Percentiles rank a stretch among this genome's conserved stretches.
Evolutionary conservation across 768 basidiomycete genomes (phyloP).

Genomic region (Pisolithus marmoratus): DNA sequence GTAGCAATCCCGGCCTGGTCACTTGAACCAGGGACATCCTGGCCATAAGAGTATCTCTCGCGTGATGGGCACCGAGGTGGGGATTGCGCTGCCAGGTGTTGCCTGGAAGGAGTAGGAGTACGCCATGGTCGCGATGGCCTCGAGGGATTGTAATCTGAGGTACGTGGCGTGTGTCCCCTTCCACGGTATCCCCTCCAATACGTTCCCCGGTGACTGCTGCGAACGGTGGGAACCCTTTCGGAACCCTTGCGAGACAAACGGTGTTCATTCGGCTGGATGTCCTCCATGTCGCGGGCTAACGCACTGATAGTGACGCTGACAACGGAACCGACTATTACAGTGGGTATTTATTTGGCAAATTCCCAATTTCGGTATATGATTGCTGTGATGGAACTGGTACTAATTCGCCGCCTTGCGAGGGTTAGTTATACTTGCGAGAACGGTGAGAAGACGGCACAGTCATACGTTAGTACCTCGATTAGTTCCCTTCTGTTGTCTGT

Average conservation of each 20-base stretch:
- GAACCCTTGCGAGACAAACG: conserved; percentile 31
- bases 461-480: conserved; percentile 22
- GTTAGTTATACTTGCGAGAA: too few species aligned
- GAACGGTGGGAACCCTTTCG: conserved; percentile 23
- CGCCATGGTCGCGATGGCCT: background rate
- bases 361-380: conserved; percentile 2
- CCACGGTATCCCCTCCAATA: conserved; percentile 2
- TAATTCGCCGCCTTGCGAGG: conserved; percentile 23
- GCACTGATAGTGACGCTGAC: background rate
- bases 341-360: conserved; percentile 18
- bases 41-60: background rate
- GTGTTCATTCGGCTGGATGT: conserved; percentile 35
- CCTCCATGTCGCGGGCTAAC: conserved; percentile 23
- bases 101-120: background rate
- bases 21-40: background rate
- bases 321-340: background rate
- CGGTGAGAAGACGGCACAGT: conserved; percentile 23
- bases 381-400: conserved; percentile 17
- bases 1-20: background rate
- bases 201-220: background rate
- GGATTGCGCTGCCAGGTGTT: background rate
- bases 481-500: background rate
- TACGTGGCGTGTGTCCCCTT: background rate
- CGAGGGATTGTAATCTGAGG: background rate
- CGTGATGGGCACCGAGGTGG: background rate